These are phyloP conservation scores for Dactylellina cionopaga DNA, from an alignment of 2,329 filamentous ascomycete genomes.

Conservation along the genomic window DNA sequence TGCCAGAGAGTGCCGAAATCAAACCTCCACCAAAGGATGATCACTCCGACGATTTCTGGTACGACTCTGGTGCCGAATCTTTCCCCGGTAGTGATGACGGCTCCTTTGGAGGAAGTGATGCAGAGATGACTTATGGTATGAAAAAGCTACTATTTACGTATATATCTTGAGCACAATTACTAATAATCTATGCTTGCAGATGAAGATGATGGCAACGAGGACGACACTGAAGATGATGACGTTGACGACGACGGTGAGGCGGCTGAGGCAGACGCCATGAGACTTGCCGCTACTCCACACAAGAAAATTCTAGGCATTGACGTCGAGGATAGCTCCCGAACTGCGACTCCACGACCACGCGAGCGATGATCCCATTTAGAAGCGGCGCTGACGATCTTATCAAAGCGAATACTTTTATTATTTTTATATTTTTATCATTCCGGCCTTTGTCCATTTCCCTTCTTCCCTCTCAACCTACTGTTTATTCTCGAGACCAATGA, in stretches of 20 bases:
- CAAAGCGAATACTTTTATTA: not conserved
- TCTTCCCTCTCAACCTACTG: not conserved
- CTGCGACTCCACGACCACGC: constrained; percentile 48
- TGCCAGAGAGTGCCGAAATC: constrained; percentile 76
- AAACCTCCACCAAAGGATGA: constrained; percentile 76
- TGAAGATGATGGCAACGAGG: constrained; percentile 59
- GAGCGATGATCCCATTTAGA: not conserved
- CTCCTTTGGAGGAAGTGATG: constrained; percentile 54
- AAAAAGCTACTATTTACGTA: not conserved
- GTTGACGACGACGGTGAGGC: constrained; percentile 29
- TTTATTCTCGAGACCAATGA: not conserved
- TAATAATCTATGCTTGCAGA: constrained; percentile 53
- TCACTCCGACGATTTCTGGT: constrained; percentile 77
- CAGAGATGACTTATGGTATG: constrained; percentile 57
- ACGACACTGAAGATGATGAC: constrained; percentile 46
- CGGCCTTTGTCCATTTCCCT: not conserved
- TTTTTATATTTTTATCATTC: not conserved
- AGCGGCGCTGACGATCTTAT: too few relatives aligned
- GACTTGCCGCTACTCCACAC: constrained; percentile 31
- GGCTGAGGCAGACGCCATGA: constrained; percentile 22
- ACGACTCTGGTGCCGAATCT: constrained; percentile 69
- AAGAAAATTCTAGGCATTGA: constrained; percentile 45
- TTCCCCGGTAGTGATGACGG: constrained; percentile 49
- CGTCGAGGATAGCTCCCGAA: constrained; percentile 45
- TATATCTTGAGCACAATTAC: not conserved